Conservation (phyloP, 345 rosid genomes). For the Lagerstroemia speciosa region DNA sequence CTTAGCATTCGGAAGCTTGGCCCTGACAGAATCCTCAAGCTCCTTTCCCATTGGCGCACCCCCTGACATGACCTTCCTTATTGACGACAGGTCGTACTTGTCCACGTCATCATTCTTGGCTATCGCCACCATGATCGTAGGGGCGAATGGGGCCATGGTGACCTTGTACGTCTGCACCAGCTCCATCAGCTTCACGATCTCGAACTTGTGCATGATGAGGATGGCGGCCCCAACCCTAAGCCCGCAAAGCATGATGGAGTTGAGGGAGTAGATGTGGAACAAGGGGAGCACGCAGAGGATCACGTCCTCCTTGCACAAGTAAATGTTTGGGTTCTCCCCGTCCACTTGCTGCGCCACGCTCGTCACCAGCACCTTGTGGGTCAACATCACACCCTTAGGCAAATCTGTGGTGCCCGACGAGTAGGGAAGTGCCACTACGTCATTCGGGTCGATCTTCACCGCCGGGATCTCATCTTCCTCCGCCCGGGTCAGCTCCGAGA, state of each 20-base stretch:
- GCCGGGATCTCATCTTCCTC: constrained; percentile 32
- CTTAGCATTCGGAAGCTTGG: constrained; percentile 64
- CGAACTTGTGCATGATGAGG: constrained; percentile 77
- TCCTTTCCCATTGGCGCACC: constrained; percentile 93
- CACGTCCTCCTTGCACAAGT: constrained; percentile 59
- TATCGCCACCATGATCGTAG: constrained; percentile 65
- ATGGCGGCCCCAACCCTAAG: constrained; percentile 78
- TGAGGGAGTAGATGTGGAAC: constrained; percentile 73
- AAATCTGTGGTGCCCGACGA: constrained; percentile 95
- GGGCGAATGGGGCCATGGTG: constrained; percentile 72
- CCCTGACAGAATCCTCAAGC: constrained; percentile 64
- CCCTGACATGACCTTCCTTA: constrained; percentile 62
- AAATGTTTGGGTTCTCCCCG: constrained; percentile 88
- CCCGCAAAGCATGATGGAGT: constrained; percentile 65
- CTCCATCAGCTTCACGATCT: constrained; percentile 43
- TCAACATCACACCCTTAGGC: constrained; percentile 94
- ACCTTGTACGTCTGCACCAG: constrained; percentile 51
- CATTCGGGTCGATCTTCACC: constrained; percentile 41
- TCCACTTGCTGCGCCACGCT: constrained; percentile 90
- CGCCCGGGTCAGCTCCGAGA: constrained; percentile 42
- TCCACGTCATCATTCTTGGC: constrained; percentile 51
- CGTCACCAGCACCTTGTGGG: constrained; percentile 65
- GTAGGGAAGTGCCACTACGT: constrained; percentile 80
- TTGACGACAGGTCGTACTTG: constrained; percentile 57
- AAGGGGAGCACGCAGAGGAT: constrained; percentile 63